A percentile compares a stretch with the other conserved stretches of the same genome.
phyloP scores from a whole-genome alignment of 805 yeast genomes.

The Monosporozyma solicola region DNA sequence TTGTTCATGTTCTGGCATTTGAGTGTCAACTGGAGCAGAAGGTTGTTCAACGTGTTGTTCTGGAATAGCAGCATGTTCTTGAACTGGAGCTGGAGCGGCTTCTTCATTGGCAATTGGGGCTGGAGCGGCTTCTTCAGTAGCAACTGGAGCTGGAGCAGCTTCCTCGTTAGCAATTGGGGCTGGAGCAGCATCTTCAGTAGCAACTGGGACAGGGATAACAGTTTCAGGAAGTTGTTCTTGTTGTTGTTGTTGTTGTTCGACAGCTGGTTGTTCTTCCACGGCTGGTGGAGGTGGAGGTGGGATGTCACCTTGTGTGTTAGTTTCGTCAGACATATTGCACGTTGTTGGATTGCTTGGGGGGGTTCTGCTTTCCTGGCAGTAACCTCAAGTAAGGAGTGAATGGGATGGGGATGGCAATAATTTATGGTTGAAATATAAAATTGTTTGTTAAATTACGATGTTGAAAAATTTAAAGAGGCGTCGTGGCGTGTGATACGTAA shows the following conservation, averaged over 20 bases:
- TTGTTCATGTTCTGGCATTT: conserved; percentile 4
- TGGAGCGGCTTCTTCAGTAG: background rate
- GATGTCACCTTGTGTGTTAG: background rate
- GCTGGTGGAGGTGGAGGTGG: conserved; percentile 3
- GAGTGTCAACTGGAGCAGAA: conserved; percentile 4
- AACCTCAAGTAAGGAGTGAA: background rate
- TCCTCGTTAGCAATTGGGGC: conserved; percentile 1
- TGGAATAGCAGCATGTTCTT: conserved; percentile 3
- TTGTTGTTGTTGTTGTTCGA: background rate
- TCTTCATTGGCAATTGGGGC: background rate
- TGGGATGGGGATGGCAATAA: background rate
- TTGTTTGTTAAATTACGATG: background rate
- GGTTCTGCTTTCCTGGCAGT: no score
- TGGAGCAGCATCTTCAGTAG: conserved; percentile 4
- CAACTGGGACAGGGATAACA: background rate
- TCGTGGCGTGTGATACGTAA: background rate
- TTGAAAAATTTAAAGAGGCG: background rate
- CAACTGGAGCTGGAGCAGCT: conserved; percentile 1
- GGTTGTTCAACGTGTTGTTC: conserved; percentile 1
- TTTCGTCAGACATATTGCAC: conserved; percentile 1
- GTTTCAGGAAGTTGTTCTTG: background rate
- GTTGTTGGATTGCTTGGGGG: no score
- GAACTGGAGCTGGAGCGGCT: conserved; percentile 2
- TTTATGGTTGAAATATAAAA: background rate
- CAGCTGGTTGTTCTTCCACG: background rate